Conservation (phyloP, 768 basidiomycete genomes). For the Lentinula detonsa region DNA sequence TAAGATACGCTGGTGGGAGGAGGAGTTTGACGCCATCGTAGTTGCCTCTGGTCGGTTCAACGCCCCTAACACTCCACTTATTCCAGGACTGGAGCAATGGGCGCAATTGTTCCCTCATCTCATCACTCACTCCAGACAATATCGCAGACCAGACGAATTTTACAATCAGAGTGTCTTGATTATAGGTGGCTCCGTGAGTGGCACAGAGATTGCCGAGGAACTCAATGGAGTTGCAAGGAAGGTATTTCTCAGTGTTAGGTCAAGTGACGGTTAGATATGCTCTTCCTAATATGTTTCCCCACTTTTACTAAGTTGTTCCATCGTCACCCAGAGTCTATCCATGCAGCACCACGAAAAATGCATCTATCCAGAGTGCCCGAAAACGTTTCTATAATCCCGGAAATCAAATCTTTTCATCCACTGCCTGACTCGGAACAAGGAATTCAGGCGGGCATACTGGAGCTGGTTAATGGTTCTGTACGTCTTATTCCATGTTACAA, state of each 20-base stretch:
- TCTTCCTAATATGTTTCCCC: background rate
- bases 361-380: slow-evolving; percentile 6
- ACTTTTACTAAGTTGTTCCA: background rate
- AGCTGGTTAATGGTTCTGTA: slow-evolving; percentile 32
- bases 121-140: slow-evolving; percentile 35
- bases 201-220: slow-evolving; percentile 12
- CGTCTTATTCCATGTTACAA: background rate
- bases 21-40: slow-evolving; percentile 30
- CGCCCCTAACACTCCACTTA: slow-evolving; percentile 25
- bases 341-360: background rate
- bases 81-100: slow-evolving; percentile 29
- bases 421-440: background rate
- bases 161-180: slow-evolving; percentile 32
- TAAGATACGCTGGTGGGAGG: slow-evolving; percentile 28
- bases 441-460: slow-evolving; percentile 23
- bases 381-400: slow-evolving; percentile 31
- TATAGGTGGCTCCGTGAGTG: slow-evolving; percentile 31
- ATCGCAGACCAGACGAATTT: slow-evolving; percentile 30
- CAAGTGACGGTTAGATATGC: slow-evolving; percentile 1
- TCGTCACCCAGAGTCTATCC: background rate
- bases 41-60: slow-evolving; percentile 28
- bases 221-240: slow-evolving; percentile 23
- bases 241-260: slow-evolving; percentile 25
- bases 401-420: slow-evolving; percentile 31
- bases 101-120: slow-evolving; percentile 23